Evolutionary conservation across 2,329 filamentous ascomycete species (phyloP).

Genomic region (Xylaria sp.): DNA sequence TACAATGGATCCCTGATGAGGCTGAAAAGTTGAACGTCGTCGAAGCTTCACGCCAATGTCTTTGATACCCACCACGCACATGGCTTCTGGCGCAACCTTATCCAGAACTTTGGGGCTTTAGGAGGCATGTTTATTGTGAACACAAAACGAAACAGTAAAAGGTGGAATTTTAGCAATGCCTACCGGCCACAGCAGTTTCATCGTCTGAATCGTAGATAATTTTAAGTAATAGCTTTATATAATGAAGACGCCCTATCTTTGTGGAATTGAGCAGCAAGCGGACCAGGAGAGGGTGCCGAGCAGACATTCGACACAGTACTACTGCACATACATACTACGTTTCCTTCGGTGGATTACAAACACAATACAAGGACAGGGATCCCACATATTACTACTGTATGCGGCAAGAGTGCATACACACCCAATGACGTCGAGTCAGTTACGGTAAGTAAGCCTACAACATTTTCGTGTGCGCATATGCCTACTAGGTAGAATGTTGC

Average conservation of each 20-base stretch:
- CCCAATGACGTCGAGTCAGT: not conserved
- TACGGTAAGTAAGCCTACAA: no score
- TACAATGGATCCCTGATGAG: conserved; percentile 43
- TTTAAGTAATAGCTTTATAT: not conserved
- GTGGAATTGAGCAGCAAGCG: conserved; percentile 1
- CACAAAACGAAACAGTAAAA: not conserved
- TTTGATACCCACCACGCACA: conserved; percentile 42
- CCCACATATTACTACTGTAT: not conserved
- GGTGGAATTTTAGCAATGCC: not conserved
- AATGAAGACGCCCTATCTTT: not conserved
- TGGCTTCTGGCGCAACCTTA: conserved; percentile 36
- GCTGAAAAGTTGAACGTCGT: conserved; percentile 43
- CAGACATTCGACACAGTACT: not conserved
- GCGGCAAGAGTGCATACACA: not conserved
- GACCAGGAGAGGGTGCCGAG: conserved; percentile 1
- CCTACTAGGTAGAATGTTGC: no score
- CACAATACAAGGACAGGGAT: conserved; percentile 1
- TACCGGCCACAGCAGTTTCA: not conserved
- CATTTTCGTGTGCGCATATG: no score
- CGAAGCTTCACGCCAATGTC: conserved; percentile 32
- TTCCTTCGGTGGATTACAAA: not conserved
- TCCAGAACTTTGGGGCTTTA: not conserved
- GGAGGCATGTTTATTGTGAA: not conserved
- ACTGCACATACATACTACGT: not conserved
- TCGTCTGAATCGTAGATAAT: not conserved